Evolutionary conservation across 2,329 filamentous ascomycete genomes (phyloP), one percentile per base, ranked within the genome.

Genomic region (Zymoseptoria tritici): DNA sequence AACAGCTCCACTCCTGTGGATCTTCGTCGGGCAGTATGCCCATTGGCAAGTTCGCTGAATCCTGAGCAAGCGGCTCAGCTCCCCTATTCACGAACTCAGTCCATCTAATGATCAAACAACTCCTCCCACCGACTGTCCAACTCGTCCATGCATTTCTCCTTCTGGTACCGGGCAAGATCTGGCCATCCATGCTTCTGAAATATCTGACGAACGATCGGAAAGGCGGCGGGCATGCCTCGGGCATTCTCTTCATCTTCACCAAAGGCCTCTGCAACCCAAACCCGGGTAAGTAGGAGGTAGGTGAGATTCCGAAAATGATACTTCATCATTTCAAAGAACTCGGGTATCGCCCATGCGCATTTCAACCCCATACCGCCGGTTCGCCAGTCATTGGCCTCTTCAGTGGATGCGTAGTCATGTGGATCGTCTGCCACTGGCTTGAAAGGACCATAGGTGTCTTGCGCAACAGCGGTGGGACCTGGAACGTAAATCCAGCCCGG

Each of bases 241-340:
- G 21, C 21, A 22, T 22, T 22, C 21, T 22, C 21, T 22, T 22
- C 21, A 22, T 22, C 21, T 22, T 13, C 49, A 16, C 11, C 49
- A 24, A 51, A 51, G 5, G 19, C 49, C 2, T 49, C 49, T 4
- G 52, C 50, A 42, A 36, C 36, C 36, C 36, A 46, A 9, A 1
- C 16, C 36, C 36, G 2, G 16, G 2, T n/a, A 5, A 22, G 49
- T n/a, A 50, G 56, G 22, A 53, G 9, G 21, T 42, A 53, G 24
- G 26, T 29, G 1, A 57, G 13, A 22, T 53, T 20, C 6, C 16
- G 13, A 21, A 57, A 57, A 3, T 53, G 50, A 49, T 53, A 9
- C 9, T 57, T 49, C 56, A 57, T 22, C 24, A 57, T 22, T 49
- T 54, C 51, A 29, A 57, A 54, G 26, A 49, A 54, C 1, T 57